phyloP scores from a whole-genome alignment of 305 asterid species.

The Fraxinus dipetala region DNA sequence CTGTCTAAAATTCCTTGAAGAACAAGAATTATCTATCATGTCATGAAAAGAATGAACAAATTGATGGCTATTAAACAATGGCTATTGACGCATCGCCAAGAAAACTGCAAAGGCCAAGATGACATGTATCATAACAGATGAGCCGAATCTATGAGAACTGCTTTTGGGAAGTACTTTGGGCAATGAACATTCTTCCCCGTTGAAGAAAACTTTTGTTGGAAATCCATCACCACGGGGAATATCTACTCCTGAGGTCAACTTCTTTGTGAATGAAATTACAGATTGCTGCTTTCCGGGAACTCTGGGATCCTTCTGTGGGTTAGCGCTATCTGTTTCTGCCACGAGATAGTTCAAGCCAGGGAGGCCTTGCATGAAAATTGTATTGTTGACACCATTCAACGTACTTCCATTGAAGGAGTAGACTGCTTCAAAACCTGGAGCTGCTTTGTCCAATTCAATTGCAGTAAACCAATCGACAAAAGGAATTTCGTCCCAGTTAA shows the following conservation, averaged over 20 bases:
- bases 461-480: conserved; percentile 85
- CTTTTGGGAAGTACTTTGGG: conserved; percentile 56
- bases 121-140: conserved; percentile 29
- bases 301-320: conserved; percentile 51
- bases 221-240: conserved; percentile 75
- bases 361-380: conserved; percentile 80
- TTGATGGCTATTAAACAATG: conserved; percentile 19
- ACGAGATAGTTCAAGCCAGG: conserved; percentile 72
- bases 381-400: conserved; percentile 50
- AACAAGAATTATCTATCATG: conserved; percentile 9
- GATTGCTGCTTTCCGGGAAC: conserved; percentile 94
- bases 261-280: conserved; percentile 79
- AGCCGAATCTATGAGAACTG: conserved; percentile 30
- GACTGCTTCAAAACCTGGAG: conserved; percentile 58
- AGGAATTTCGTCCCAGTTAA: conserved; percentile 75
- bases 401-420: conserved; percentile 79
- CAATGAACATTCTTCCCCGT: conserved; percentile 85
- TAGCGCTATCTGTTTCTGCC: conserved; percentile 52
- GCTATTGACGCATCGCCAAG: conserved; percentile 44
- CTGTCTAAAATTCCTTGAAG: conserved; percentile 1
- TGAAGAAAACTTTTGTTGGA: conserved; percentile 80
- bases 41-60: conserved; percentile 54
- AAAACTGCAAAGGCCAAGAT: conserved; percentile 27
- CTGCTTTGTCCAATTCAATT: conserved; percentile 52
- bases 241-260: conserved; percentile 53